Conservation (phyloP, 257 asterid genomes). For the Rehmannia glutinosa region DNA sequence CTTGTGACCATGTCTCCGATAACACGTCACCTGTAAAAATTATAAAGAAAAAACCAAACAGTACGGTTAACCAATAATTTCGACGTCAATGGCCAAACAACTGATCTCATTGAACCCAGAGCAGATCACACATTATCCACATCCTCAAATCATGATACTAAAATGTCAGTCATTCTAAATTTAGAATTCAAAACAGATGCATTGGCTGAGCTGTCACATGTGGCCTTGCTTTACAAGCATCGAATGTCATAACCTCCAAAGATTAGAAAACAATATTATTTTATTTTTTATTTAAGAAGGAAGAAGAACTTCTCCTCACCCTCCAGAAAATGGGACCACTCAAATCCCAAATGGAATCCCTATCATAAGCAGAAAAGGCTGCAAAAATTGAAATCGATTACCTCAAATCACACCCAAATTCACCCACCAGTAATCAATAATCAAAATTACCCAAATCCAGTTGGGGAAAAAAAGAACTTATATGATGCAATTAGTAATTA, state of each 20-base stretch:
- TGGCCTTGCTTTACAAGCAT: constrained; percentile 19
- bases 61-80: neutral
- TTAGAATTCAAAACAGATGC: constrained; percentile 15
- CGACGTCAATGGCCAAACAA: neutral
- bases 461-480: neutral
- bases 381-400: neutral
- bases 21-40: constrained; percentile 71
- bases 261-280: neutral
- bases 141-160: neutral
- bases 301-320: too few species aligned
- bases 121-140: constrained; percentile 7
- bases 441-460: neutral
- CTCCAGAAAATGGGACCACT: too few species aligned
- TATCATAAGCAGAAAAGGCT: neutral
- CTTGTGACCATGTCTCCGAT: constrained; percentile 72
- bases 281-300: too few species aligned
- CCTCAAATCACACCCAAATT: neutral
- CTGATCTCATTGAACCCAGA: neutral
- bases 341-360: neutral
- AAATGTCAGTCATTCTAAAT: constrained; percentile 10
- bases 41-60: neutral
- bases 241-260: constrained; percentile 13
- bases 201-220: constrained; percentile 16
- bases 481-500: neutral
- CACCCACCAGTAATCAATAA: neutral